Conservation (phyloP, 1,284 basidiomycete genomes). For the Cutaneotrichosporon curvatum region DNA sequence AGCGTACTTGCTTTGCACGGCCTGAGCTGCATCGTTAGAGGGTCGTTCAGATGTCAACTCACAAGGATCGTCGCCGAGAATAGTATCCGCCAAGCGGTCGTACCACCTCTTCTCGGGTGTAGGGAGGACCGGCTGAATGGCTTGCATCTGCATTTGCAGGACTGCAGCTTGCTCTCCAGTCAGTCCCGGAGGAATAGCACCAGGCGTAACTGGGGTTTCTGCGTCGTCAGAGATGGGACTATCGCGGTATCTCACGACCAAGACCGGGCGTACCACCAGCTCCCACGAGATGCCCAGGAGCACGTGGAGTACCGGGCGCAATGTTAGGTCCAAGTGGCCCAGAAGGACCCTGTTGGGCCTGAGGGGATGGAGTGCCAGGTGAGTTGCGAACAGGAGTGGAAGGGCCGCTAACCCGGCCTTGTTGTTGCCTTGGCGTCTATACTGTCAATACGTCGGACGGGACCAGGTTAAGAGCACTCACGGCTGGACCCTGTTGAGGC, state of each 20-base stretch:
- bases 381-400: background rate
- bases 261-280: constrained; percentile 25
- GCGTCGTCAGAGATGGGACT: background rate
- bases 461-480: too few species aligned
- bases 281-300: constrained; percentile 31
- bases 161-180: constrained; percentile 40
- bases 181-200: constrained; percentile 29
- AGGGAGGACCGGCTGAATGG: constrained; percentile 46
- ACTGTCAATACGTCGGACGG: too few species aligned
- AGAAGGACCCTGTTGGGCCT: background rate
- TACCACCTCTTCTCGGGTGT: constrained; percentile 74
- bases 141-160: constrained; percentile 38
- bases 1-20: constrained; percentile 62
- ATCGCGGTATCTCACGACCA: constrained; percentile 19
- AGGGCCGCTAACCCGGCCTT: background rate
- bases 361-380: constrained; percentile 3
- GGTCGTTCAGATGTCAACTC: constrained; percentile 47
- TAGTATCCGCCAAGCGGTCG: constrained; percentile 76
- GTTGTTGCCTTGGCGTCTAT: background rate
- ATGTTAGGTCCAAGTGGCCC: background rate
- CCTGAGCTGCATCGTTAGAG: constrained; percentile 30
- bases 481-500: too few species aligned
- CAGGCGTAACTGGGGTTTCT: constrained; percentile 15
- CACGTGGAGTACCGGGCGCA: constrained; percentile 29
- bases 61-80: constrained; percentile 74